Conservation (phyloP, 768 basidiomycete genomes). For the Strobilomyces confusus region DNA sequence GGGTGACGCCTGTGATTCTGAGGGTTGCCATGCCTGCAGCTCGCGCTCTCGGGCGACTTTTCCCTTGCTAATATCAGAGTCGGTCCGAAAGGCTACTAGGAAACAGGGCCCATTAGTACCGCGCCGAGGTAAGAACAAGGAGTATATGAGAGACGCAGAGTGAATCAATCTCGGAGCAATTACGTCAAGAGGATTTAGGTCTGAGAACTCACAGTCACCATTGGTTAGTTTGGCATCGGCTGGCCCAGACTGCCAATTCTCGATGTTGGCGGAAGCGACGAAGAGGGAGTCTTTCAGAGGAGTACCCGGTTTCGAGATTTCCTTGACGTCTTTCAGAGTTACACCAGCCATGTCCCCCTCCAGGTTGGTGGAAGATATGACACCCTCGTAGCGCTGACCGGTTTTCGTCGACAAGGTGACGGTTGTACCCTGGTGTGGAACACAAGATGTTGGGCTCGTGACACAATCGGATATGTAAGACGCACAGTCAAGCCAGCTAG, state of each 20-base stretch:
- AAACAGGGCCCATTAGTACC: conserved; percentile 15
- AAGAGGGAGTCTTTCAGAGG: conserved; percentile 70
- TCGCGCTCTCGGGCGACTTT: conserved; percentile 62
- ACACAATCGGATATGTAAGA: conserved; percentile 19
- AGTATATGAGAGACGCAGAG: neutral
- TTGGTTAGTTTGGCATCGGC: conserved; percentile 66
- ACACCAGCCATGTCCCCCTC: conserved; percentile 73
- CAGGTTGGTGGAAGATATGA: conserved; percentile 51
- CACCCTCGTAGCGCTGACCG: conserved; percentile 69
- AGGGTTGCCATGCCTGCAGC: conserved; percentile 72
- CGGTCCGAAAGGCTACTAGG: conserved; percentile 70
- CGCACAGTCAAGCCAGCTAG: conserved; percentile 70
- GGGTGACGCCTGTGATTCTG: conserved; percentile 31
- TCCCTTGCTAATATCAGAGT: conserved; percentile 71
- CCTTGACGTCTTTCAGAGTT: conserved; percentile 74
- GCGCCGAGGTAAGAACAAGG: neutral
- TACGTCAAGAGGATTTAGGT: neutral
- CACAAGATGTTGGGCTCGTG: conserved; percentile 15
- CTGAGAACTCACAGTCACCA: conserved; percentile 58
- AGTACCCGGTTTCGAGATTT: conserved; percentile 59
- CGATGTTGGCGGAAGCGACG: conserved; percentile 70
- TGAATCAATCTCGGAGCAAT: neutral
- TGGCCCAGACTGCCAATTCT: conserved; percentile 68
- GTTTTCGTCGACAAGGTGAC: conserved; percentile 74
- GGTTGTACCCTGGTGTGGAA: conserved; percentile 59